A percentile compares a stretch with the other conserved stretches of the same genome.
These are phyloP conservation scores for Gloeopeniophorella convolvens DNA, from an alignment of 768 basidiomycete species.

Conservation along the genomic window DNA sequence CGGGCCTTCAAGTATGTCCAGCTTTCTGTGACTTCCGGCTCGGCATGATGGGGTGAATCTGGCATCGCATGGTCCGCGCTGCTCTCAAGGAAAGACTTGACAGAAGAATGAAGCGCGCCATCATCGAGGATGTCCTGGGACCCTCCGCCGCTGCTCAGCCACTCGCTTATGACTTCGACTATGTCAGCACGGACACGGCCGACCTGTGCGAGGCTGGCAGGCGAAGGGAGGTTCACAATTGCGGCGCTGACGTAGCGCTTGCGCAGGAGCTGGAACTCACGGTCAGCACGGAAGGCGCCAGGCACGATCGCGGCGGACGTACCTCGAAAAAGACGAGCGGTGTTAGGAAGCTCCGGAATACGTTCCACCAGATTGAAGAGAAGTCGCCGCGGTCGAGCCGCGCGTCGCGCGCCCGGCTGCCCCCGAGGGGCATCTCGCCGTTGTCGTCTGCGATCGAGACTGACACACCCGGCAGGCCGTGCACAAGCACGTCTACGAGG, in stretches of 20 bases:
- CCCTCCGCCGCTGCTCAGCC: constrained; percentile 68
- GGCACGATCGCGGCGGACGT: constrained; percentile 22
- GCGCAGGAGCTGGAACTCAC: constrained; percentile 51
- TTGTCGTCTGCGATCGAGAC: constrained; percentile 83
- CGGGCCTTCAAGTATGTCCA: constrained; percentile 8
- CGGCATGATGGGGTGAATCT: constrained; percentile 22
- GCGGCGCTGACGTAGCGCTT: constrained; percentile 62
- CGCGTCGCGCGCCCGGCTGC: constrained; percentile 67
- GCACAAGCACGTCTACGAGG: constrained; percentile 68
- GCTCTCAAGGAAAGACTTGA: constrained; percentile 54
- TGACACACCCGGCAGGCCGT: constrained; percentile 69
- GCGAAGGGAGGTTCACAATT: constrained; percentile 35
- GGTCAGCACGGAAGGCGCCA: constrained; percentile 2
- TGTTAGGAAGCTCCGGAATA: constrained; percentile 75
- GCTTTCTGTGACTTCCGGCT: constrained; percentile 8
- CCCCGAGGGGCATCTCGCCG: constrained; percentile 73
- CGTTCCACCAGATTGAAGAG: constrained; percentile 74
- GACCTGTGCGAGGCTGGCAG: constrained; percentile 42
- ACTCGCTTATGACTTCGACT: constrained; percentile 58
- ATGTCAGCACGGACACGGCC: constrained; percentile 55
- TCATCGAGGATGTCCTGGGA: constrained; percentile 78
- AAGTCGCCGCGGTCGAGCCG: constrained; percentile 70
- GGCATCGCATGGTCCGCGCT: constrained; percentile 46
- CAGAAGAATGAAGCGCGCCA: constrained; percentile 48
- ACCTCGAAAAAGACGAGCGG: constrained; percentile 85